Base-by-base conservation (phyloP, 2,329 filamentous ascomycete species). In the Aaosphaeria pasadenensis region DNA sequence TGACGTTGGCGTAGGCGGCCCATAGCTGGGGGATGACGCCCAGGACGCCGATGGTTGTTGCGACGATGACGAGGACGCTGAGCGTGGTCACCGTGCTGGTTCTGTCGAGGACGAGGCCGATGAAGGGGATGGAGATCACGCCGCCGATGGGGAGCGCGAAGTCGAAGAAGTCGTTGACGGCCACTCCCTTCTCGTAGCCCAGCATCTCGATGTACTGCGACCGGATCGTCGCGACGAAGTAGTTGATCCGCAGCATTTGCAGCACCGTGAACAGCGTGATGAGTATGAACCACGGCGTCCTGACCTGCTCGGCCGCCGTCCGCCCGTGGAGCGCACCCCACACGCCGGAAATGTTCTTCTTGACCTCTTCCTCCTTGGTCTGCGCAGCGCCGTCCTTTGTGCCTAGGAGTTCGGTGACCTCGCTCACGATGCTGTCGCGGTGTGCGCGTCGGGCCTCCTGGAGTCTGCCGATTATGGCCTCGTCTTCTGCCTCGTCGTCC, bases 211-310 rank as follows among this genome's bases (percentile, higher is more conserved):
- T 81, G 71, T 95, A 95, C 68, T 96, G 91, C 1, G 86, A 79
- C 2, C 88, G 82, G 53, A 96, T 86, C 2, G 91, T 95, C 1
- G 91, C 90, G 42, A 96, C 89, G 61, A 96, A 95, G 74, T 91
- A 96, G 73, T 96, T 96, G 77, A 96, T 95, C 7, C 76, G 81
- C 53, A 95, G 86, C 74, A 79, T 83, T 63, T 80, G 77, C 1
- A 80, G 55, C 32, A 79, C 71, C 1, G 89, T 95, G 70, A 95
- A 94, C 9, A 90, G 70, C 7, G 88, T 88, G 59, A 95, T 89
- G 44, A 95, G 78, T 13, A 90, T 75, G 67, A 94, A 96, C 90
- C 90, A 96, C 0, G 86, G 86, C 2, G 86, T 89, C 6, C 74
- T 69, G 56, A 96, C 87, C 70, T 96, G 91, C 59, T 89, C 73